A percentile compares a stretch with the other conserved stretches of the same genome.
Conservation (phyloP, 2,329 filamentous ascomycete genomes). For the Fusarium hainanense region DNA sequence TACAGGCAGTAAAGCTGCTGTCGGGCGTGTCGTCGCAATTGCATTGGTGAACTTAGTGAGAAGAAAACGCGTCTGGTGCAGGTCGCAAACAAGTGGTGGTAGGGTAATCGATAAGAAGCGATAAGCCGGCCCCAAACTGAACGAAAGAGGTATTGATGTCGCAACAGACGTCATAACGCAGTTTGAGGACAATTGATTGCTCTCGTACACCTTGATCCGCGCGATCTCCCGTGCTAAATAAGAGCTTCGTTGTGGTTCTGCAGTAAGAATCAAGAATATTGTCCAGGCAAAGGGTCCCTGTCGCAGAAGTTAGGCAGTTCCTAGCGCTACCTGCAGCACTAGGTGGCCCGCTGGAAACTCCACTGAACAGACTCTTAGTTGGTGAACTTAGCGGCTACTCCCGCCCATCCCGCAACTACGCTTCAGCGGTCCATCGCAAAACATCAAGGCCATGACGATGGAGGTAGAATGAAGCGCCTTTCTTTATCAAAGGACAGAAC, state of each 20-base stretch:
- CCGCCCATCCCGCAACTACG: no score
- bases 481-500: neutral
- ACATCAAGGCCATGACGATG: neutral
- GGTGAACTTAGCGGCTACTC: neutral
- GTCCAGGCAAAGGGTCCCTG: neutral
- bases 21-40: no score
- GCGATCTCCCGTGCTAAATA: accelerated
- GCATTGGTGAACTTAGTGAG: no score
- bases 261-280: neutral
- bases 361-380: neutral
- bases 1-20: no score
- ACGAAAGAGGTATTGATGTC: neutral
- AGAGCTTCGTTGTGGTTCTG: neutral
- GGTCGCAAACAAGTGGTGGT: neutral
- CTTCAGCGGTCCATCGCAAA: neutral
- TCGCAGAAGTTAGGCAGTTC: neutral
- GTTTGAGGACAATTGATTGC: neutral
- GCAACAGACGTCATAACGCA: neutral
- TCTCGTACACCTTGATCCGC: neutral
- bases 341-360: neutral
- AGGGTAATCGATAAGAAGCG: neutral
- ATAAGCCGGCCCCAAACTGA: neutral
- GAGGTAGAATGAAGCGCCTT: neutral
- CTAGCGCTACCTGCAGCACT: neutral
- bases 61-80: neutral